A percentile compares a stretch with the other conserved stretches of the same genome.
These are phyloP conservation scores for Boechera stricta DNA, from an alignment of 345 rosid species.

Conservation along the genomic window DNA sequence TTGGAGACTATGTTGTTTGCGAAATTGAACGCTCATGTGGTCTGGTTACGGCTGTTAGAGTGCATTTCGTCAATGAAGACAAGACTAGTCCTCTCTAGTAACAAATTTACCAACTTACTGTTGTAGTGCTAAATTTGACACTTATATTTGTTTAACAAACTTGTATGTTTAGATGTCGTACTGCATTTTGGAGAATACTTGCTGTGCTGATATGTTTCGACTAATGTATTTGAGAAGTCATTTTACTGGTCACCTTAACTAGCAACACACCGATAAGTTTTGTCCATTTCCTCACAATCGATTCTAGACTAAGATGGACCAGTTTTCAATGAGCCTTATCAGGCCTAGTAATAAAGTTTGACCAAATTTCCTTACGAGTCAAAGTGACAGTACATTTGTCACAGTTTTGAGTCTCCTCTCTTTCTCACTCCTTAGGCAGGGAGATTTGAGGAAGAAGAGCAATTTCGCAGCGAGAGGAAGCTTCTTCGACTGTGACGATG, in stretches of 20 bases:
- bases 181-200: background rate
- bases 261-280: background rate
- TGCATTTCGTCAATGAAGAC: slow-evolving; percentile 9
- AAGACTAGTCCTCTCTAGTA: background rate
- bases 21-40: slow-evolving; percentile 33
- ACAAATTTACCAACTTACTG: background rate
- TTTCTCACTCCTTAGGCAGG: background rate
- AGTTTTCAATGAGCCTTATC: background rate
- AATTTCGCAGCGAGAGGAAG: background rate
- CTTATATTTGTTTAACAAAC: background rate
- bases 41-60: slow-evolving; percentile 26
- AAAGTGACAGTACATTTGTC: slow-evolving; percentile 2
- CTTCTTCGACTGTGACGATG: background rate
- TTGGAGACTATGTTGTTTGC: slow-evolving; percentile 32
- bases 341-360: background rate
- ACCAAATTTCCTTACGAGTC: background rate
- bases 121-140: slow-evolving; percentile 3
- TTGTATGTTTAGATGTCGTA: background rate
- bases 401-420: background rate
- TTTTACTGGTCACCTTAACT: background rate
- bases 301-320: background rate
- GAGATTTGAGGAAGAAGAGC: background rate
- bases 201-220: too few relatives aligned
- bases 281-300: background rate
- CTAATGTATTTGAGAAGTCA: too few relatives aligned